A percentile compares a stretch with the other conserved stretches of the same genome.
phyloP scores from a whole-genome alignment of 805 yeast genomes.

The Candida broadrunensis region DNA sequence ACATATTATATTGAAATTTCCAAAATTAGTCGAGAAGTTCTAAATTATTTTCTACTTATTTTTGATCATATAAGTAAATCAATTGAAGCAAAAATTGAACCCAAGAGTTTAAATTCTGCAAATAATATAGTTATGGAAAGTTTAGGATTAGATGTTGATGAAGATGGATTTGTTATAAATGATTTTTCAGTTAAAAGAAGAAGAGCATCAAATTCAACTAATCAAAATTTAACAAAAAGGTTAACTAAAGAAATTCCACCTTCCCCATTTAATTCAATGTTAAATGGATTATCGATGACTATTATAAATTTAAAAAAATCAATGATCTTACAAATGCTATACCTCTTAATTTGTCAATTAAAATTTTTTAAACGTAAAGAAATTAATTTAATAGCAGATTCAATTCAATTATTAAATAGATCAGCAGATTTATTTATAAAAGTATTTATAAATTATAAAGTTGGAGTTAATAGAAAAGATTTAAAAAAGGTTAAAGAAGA shows the following conservation, averaged over 20 bases:
- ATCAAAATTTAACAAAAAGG: slow-evolving; percentile 8
- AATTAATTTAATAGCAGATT: slow-evolving; percentile 12
- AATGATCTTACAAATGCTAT: slow-evolving; percentile 40
- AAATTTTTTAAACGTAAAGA: slow-evolving; percentile 29
- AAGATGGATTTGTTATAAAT: slow-evolving; percentile 44
- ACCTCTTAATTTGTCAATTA: slow-evolving; percentile 37
- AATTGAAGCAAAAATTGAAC: slow-evolving; percentile 6
- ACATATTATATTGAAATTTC: slow-evolving; percentile 32
- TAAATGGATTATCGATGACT: slow-evolving; percentile 42
- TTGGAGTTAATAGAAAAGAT: slow-evolving; percentile 16
- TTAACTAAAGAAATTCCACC: slow-evolving; percentile 26
- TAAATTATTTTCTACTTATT: slow-evolving; percentile 34
- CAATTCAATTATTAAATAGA: slow-evolving; percentile 17
- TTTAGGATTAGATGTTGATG: slow-evolving; percentile 40
- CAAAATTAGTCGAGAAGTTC: slow-evolving; percentile 35
- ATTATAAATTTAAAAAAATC: slow-evolving; percentile 42
- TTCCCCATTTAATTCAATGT: slow-evolving; percentile 39
- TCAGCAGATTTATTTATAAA: slow-evolving; percentile 33
- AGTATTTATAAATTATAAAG: slow-evolving; percentile 37
- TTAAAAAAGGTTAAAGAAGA: slow-evolving; percentile 27
- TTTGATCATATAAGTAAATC: slow-evolving; percentile 32
- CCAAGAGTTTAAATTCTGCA: slow-evolving; percentile 6
- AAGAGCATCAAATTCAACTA: slow-evolving; percentile 11
- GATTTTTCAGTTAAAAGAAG: slow-evolving; percentile 40
- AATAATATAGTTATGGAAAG: slow-evolving; percentile 28